phyloP scores from a whole-genome alignment of 495 filamentous ascomycete genomes.

The Trichoderma asperelloides region DNA sequence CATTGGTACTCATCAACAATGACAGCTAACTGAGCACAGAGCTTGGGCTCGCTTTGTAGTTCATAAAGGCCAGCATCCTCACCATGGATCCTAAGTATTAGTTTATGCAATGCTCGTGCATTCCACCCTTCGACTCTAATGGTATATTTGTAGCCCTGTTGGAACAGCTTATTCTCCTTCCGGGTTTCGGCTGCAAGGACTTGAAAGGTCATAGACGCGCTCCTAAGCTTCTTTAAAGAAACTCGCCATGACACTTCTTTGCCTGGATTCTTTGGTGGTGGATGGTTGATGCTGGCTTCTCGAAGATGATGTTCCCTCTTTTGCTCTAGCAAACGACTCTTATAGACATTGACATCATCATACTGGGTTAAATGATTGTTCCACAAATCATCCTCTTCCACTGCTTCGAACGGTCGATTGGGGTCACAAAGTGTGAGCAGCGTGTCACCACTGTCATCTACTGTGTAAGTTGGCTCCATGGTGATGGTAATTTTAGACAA shows the following conservation, averaged over 20 bases:
- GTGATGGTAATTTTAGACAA: neutral
- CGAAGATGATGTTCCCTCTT: neutral
- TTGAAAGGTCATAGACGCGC: neutral
- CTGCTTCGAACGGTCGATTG: neutral
- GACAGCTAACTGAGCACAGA: constrained; percentile 36
- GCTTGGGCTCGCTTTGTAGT: constrained; percentile 24
- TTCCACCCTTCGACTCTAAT: neutral
- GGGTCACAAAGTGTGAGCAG: neutral
- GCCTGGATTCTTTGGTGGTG: neutral
- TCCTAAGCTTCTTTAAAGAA: neutral
- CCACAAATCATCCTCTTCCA: neutral
- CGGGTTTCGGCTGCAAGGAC: neutral
- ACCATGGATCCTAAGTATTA: neutral
- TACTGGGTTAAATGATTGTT: neutral
- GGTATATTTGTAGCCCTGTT: neutral
- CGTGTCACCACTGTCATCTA: neutral
- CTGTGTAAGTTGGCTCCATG: neutral
- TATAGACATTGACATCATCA: too few relatives aligned
- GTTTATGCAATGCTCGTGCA: neutral
- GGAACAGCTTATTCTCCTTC: neutral
- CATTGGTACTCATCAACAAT: constrained; percentile 41
- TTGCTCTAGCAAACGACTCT: too few relatives aligned
- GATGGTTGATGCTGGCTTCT: neutral
- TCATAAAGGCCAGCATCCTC: neutral
- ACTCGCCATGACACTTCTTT: neutral